Evolutionary conservation across 2,329 filamentous ascomycete genomes (phyloP), one percentile per base, ranked within the genome.

Genomic region (Nemania abortiva): DNA sequence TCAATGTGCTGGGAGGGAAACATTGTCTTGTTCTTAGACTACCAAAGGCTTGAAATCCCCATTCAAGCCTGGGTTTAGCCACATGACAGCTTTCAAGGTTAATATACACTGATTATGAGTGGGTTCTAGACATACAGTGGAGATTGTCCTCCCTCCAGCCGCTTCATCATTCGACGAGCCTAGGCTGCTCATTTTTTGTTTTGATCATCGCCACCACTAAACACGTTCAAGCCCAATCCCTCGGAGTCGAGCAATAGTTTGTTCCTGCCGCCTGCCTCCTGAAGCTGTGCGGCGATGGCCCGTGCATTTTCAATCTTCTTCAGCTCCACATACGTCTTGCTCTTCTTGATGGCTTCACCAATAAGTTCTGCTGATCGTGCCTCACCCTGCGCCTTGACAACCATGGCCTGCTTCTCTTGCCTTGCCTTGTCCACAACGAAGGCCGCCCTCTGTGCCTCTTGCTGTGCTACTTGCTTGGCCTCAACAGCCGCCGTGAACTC

Each of bases 321-420:
- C 79, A 99, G 89, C 83, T 98, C 96, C 72, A 99, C 90, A 82
- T 99, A 99, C 73, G 94, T 92, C 84, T 95, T 92, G 86, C 89
- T 97, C 92, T 98, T 99, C 93, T 98, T 99, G 90, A 99, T 97
- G 70, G 96, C 96, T 62, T 99, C 96, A 83, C 96, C 96, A 78
- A 99, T 98, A 73, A 99, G 91, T 84, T 99, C 95, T 55, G 96
- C 96, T 47, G 96, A 98, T 74, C 96, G 93, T 58, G 96, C 96
- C 85, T 99, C 96, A 94, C 96, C 96, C 90, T 98, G 96, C 3
- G 96, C 96, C 84, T 94, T 94, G 79, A 99, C 96, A 65, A 99
- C 94, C 86, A 95, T 98, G 77, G 96, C 96, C 85, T 99, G 96
- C 88, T 99, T 99, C 88, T 99, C 96, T 84, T 99, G 96, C 75